A percentile compares a stretch with the other conserved stretches of the same genome.
Evolutionary conservation across 1,284 basidiomycete species (phyloP).

Genomic region (Ceratobasidium theobromae): DNA sequence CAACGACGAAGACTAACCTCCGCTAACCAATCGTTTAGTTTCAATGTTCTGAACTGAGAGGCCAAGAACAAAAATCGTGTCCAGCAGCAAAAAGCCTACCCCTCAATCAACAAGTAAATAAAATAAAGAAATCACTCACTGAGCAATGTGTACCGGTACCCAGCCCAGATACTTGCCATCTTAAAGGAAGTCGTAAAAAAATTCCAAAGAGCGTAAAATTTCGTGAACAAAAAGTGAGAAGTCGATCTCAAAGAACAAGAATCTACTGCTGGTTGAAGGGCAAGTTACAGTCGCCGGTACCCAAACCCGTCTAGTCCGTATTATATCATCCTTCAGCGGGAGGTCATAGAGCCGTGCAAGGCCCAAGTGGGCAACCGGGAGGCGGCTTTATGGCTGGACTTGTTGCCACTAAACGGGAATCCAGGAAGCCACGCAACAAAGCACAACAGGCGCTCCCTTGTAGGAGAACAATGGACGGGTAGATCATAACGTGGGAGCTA

Average conservation of each 20-base stretch:
- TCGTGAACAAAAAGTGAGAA: not conserved
- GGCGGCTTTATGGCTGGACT: not conserved
- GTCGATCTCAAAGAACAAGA: no score
- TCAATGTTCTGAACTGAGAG: constrained; percentile 10
- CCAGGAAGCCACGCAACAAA: no score
- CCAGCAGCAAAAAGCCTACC: constrained; percentile 5
- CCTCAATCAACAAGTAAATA: not conserved
- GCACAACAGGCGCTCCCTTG: no score
- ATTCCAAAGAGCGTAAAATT: not conserved
- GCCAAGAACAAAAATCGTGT: constrained; percentile 9
- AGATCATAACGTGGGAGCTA: no score
- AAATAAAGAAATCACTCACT: not conserved
- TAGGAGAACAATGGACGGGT: not conserved
- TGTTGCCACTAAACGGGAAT: no score
- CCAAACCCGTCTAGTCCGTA: not conserved
- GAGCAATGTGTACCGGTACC: constrained; percentile 18
- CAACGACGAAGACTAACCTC: not conserved
- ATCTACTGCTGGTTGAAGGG: no score
- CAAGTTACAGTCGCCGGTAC: not conserved
- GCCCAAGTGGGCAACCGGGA: not conserved
- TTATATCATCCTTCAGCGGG: constrained; percentile 8
- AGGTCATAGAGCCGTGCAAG: constrained; percentile 6
- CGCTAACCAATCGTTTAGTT: constrained; percentile 5
- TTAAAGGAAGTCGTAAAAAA: not conserved
- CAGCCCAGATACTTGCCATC: constrained; percentile 22